Evolutionary conservation across 2,329 filamentous ascomycete species (phyloP).

Genomic region (Colletotrichum zoysiae): DNA sequence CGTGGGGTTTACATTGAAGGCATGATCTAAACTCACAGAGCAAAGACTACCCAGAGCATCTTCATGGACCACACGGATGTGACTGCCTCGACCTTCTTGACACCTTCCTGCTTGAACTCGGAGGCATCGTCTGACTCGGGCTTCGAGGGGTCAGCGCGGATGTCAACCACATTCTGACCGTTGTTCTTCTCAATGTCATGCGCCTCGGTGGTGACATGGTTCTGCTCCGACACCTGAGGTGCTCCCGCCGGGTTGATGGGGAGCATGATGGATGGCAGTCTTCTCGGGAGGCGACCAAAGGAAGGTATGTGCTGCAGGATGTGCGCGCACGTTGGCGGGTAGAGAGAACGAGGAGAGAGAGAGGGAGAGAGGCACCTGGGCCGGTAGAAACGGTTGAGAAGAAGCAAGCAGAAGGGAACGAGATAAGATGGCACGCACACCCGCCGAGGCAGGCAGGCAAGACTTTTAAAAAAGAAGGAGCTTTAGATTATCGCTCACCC

Average conservation of each 20-base stretch:
- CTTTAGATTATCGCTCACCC: constrained; percentile 32
- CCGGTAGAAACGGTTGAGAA: neutral
- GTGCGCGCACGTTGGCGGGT: neutral
- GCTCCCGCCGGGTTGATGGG: constrained; percentile 12
- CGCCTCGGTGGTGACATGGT: neutral
- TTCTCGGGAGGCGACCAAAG: neutral
- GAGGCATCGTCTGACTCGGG: constrained; percentile 44
- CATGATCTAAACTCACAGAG: constrained; percentile 49
- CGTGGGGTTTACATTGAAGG: accelerated
- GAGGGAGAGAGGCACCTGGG: neutral
- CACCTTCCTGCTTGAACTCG: constrained; percentile 53
- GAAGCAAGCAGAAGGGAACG: neutral
- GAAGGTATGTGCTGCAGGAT: constrained; percentile 2
- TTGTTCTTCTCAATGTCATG: constrained; percentile 43
- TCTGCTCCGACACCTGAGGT: constrained; percentile 18
- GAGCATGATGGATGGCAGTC: constrained; percentile 6
- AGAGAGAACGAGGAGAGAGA: neutral
- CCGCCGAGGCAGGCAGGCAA: neutral
- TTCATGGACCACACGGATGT: constrained; percentile 55
- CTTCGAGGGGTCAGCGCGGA: constrained; percentile 40
- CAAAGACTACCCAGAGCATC: constrained; percentile 55
- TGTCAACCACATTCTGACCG: constrained; percentile 42
- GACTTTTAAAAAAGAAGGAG: constrained; percentile 7
- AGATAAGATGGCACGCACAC: neutral
- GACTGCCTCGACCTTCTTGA: constrained; percentile 55